Conservation (phyloP, 352 stramenopile species). For the Globisporangium rhizosaccharum region DNA sequence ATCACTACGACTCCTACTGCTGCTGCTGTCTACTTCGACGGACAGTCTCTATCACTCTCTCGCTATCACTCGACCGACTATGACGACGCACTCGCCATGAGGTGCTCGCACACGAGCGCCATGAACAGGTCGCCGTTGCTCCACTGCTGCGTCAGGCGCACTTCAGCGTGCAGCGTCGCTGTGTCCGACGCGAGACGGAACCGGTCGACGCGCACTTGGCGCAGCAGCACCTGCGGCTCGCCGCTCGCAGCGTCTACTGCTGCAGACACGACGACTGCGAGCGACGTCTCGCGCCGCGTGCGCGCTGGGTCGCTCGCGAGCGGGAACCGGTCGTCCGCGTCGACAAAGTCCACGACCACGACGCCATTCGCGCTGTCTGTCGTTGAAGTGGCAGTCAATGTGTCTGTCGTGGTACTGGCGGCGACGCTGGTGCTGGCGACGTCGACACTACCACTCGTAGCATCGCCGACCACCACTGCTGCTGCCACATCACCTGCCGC, state of each 20-base stretch:
- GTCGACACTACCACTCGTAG: background rate
- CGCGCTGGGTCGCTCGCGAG: constrained; percentile 11
- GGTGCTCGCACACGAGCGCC: constrained; percentile 40
- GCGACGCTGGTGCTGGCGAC: no score
- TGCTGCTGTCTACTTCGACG: no score
- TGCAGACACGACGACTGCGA: constrained; percentile 10
- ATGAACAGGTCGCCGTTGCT: constrained; percentile 57
- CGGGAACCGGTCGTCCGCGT: constrained; percentile 32
- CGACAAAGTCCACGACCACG: constrained; percentile 43
- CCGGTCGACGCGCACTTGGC: constrained; percentile 35
- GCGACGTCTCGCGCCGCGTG: constrained; percentile 17
- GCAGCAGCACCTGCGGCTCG: constrained; percentile 32
- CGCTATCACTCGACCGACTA: background rate
- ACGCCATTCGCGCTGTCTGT: constrained; percentile 17
- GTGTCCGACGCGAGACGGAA: constrained; percentile 42
- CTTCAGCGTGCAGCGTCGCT: constrained; percentile 31
- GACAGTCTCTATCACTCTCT: background rate
- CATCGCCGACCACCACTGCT: no score
- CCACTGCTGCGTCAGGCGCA: constrained; percentile 33
- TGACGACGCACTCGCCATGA: constrained; percentile 11
- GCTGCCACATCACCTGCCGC: no score
- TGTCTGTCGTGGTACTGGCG: background rate
- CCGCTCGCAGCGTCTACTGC: background rate
- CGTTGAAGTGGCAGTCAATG: background rate
- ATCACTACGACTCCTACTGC: no score